Conservation (phyloP, 257 asterid genomes). For the Fraxinus americana region DNA sequence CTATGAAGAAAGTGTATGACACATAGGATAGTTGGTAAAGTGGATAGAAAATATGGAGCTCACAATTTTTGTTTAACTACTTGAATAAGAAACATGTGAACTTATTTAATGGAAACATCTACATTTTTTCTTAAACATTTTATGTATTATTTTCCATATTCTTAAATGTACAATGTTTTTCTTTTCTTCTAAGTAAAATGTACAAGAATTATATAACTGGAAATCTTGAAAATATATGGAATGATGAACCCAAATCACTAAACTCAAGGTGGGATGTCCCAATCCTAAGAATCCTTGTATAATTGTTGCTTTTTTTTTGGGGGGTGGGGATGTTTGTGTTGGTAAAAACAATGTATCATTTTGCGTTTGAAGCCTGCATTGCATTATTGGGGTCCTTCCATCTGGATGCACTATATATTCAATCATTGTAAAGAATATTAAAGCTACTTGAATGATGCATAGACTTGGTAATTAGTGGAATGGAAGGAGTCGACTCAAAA, state of each 20-base stretch:
- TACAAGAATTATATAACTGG: not conserved
- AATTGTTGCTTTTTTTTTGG: not conserved
- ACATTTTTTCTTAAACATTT: not conserved
- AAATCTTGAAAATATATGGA: not conserved
- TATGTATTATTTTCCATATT: not conserved
- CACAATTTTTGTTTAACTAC: conserved; percentile 30
- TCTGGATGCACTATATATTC: not conserved
- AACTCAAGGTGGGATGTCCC: not conserved
- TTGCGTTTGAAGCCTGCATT: conserved; percentile 2
- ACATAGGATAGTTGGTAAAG: not conserved
- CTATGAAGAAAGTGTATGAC: not conserved
- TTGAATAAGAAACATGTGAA: conserved; percentile 34
- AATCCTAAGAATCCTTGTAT: not conserved
- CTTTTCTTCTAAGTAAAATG: no score
- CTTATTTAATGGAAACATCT: conserved; percentile 23
- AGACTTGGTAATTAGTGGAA: no score
- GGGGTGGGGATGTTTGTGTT: not conserved
- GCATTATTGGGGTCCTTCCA: not conserved
- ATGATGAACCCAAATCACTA: conserved; percentile 23
- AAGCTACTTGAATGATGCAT: no score
- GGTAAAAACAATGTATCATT: not conserved
- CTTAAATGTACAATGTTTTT: not conserved
- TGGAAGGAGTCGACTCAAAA: no score
- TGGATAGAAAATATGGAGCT: not conserved
- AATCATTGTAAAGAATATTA: not conserved